A percentile compares a stretch with the other conserved stretches of the same genome.
phyloP scores from a whole-genome alignment of 1,139 yeast genomes.

The Candida mesenterica region DNA sequence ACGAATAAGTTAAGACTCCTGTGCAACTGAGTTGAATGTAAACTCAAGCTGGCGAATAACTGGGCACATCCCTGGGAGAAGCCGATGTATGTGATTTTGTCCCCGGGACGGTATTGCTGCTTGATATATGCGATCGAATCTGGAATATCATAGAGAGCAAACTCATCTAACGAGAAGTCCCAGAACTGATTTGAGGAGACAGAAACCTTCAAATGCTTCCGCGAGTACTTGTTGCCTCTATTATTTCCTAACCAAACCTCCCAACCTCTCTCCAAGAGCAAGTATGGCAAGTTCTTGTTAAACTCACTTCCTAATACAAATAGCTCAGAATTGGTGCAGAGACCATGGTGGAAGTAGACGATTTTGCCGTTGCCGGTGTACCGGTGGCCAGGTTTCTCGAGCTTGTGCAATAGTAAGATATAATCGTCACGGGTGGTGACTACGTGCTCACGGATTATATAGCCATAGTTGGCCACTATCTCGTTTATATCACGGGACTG shows the following conservation, averaged over 20 bases:
- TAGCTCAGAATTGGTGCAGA: slow-evolving; percentile 45
- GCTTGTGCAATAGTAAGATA: slow-evolving; percentile 40
- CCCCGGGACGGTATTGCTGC: slow-evolving; percentile 9
- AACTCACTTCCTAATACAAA: slow-evolving; percentile 40
- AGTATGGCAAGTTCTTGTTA: slow-evolving; percentile 30
- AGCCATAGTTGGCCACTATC: slow-evolving; percentile 62
- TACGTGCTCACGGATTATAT: slow-evolving; percentile 68
- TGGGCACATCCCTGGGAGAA: slow-evolving; percentile 51
- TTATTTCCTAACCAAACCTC: slow-evolving; percentile 41
- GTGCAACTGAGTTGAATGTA: slow-evolving; percentile 37
- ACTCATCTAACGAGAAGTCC: slow-evolving; percentile 85
- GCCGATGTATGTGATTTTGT: slow-evolving; percentile 36
- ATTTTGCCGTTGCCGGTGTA: slow-evolving; percentile 16
- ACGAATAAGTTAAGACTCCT: slow-evolving; percentile 32
- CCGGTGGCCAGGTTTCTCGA: slow-evolving; percentile 12
- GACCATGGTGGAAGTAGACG: slow-evolving; percentile 50
- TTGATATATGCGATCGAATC: slow-evolving; percentile 62
- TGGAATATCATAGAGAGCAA: slow-evolving; percentile 81
- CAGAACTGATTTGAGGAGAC: slow-evolving; percentile 59
- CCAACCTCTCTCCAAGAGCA: slow-evolving; percentile 32
- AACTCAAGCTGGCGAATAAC: slow-evolving; percentile 41
- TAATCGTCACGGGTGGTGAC: slow-evolving; percentile 51
- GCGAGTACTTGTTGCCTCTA: slow-evolving; percentile 38
- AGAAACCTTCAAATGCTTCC: slow-evolving; percentile 34
- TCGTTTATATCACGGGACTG: slow-evolving; percentile 57